phyloP scores from a whole-genome alignment of 768 basidiomycete genomes.

The Termitomyces heimii region DNA sequence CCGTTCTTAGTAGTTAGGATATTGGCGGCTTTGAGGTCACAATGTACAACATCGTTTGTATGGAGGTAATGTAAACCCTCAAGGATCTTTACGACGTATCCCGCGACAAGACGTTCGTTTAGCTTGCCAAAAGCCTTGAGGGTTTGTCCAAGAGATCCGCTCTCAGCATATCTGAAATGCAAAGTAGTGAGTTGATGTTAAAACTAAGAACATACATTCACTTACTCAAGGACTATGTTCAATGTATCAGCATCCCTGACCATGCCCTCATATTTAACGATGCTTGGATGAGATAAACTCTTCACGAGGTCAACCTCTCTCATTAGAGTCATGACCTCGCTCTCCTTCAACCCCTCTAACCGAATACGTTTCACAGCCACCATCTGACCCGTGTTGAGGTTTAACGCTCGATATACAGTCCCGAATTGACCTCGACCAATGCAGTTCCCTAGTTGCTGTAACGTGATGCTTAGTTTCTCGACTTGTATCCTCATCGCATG shows the following conservation, averaged over 20 bases:
- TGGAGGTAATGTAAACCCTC: constrained; percentile 96
- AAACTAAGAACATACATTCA: constrained; percentile 5
- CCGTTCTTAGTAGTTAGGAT: constrained; percentile 98
- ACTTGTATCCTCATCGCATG: not conserved
- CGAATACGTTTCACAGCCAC: constrained; percentile 98
- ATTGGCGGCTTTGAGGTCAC: constrained; percentile 97
- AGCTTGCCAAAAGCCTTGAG: constrained; percentile 91
- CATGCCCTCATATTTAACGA: constrained; percentile 98
- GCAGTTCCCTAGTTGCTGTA: constrained; percentile 94
- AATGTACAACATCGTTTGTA: constrained; percentile 85
- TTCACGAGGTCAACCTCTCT: constrained; percentile 91
- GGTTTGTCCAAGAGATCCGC: constrained; percentile 90
- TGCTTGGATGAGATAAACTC: constrained; percentile 86
- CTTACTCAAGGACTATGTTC: constrained; percentile 93
- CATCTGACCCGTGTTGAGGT: constrained; percentile 92
- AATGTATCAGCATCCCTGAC: constrained; percentile 81
- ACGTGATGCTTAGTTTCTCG: not conserved
- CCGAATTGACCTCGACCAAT: constrained; percentile 98
- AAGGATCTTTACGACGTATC: constrained; percentile 94
- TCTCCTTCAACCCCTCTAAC: constrained; percentile 85
- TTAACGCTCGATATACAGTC: constrained; percentile 90
- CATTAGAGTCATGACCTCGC: constrained; percentile 88
- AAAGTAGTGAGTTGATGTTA: constrained; percentile 5
- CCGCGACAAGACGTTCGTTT: constrained; percentile 86
- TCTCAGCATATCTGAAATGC: constrained; percentile 80